phyloP scores from a whole-genome alignment of 352 stramenopile genomes.

The Globisporangium nunn region DNA sequence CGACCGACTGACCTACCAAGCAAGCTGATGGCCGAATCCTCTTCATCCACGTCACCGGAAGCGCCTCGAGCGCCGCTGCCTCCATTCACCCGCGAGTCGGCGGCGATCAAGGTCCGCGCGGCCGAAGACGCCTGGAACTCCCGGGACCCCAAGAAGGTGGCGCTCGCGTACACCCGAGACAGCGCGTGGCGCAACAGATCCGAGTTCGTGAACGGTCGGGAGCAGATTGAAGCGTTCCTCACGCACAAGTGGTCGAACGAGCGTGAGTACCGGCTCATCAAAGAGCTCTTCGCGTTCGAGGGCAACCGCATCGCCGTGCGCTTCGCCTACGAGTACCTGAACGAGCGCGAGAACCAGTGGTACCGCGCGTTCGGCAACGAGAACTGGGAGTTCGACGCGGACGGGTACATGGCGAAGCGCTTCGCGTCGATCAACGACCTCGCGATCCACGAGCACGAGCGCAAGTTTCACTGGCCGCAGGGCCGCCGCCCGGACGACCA shows the following conservation, averaged over 20 bases:
- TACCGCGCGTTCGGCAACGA: slow-evolving; percentile 85
- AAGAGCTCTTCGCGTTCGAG: slow-evolving; percentile 81
- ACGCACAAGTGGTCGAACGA: slow-evolving; percentile 68
- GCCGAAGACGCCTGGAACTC: slow-evolving; percentile 89
- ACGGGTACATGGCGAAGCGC: slow-evolving; percentile 79
- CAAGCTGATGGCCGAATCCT: too few relatives aligned
- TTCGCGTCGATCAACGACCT: slow-evolving; percentile 88
- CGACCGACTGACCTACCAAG: too few relatives aligned
- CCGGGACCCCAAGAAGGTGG: slow-evolving; percentile 59
- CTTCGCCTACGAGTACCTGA: slow-evolving; percentile 84
- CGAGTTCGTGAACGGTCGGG: slow-evolving; percentile 67
- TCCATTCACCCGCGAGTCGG: slow-evolving; percentile 75
- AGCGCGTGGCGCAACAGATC: slow-evolving; percentile 83
- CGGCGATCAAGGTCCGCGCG: slow-evolving; percentile 69
- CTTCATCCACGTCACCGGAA: background rate
- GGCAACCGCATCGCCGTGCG: slow-evolving; percentile 83
- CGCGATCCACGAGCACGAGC: slow-evolving; percentile 56
- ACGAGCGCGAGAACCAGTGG: slow-evolving; percentile 50
- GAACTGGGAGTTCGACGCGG: slow-evolving; percentile 84
- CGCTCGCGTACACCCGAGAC: slow-evolving; percentile 75
- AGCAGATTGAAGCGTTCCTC: slow-evolving; percentile 77
- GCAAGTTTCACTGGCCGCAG: slow-evolving; percentile 56
- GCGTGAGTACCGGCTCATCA: slow-evolving; percentile 84
- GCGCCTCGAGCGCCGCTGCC: slow-evolving; percentile 39
- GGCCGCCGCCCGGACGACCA: slow-evolving; percentile 44